phyloP scores from a whole-genome alignment of 805 yeast species.

The Saccharomycopsis fibuligera region DNA sequence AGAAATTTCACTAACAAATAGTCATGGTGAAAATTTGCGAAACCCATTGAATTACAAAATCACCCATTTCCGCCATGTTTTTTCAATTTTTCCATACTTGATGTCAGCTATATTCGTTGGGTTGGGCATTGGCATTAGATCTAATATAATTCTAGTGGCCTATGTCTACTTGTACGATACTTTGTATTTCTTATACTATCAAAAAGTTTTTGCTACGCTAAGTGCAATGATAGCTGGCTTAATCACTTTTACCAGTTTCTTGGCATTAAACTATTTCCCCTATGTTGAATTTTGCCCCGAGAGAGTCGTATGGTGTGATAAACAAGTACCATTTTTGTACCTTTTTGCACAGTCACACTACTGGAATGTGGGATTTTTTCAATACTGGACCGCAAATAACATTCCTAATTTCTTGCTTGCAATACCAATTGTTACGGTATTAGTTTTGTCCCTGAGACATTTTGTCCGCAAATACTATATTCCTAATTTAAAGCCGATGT shows the following conservation, averaged over 20 bases:
- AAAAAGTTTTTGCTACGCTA: conserved; percentile 22
- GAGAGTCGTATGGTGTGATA: conserved; percentile 73
- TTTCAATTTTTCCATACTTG: conserved; percentile 29
- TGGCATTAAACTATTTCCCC: conserved; percentile 45
- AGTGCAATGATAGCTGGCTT: conserved; percentile 50
- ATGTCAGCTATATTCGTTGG: conserved; percentile 51
- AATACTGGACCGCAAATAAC: conserved; percentile 78
- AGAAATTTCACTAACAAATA: conserved; percentile 21
- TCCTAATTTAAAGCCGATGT: conserved; percentile 33
- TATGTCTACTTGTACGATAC: conserved; percentile 56
- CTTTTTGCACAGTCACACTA: conserved; percentile 69
- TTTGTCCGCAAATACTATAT: conserved; percentile 34
- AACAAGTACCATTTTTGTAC: conserved; percentile 51
- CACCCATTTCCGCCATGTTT: neutral
- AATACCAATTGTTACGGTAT: conserved; percentile 52
- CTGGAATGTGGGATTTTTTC: conserved; percentile 80
- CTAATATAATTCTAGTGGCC: conserved; percentile 76
- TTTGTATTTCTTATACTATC: conserved; percentile 23
- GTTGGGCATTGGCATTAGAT: conserved; percentile 55
- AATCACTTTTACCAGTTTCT: conserved; percentile 40
- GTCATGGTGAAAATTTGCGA: too few relatives aligned
- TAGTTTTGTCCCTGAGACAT: conserved; percentile 35
- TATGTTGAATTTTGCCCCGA: conserved; percentile 60
- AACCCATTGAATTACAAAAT: neutral
- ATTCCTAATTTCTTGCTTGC: conserved; percentile 79